These are phyloP conservation scores for Helianthus tuberosus DNA, from an alignment of 129 eudicot species.

Conservation along the genomic window DNA sequence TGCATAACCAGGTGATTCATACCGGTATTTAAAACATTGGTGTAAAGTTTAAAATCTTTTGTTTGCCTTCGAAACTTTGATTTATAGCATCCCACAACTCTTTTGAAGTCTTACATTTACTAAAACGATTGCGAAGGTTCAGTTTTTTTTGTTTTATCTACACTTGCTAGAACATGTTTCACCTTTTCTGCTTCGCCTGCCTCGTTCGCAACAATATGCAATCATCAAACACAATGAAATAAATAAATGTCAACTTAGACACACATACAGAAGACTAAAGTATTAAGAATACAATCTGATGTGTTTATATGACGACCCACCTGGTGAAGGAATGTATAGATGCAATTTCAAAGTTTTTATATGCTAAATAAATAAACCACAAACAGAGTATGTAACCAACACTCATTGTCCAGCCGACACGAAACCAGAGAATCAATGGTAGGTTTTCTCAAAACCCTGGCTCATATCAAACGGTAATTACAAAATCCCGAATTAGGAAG, in stretches of 20 bases:
- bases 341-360: conserved; percentile 23
- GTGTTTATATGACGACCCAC: conserved; percentile 17
- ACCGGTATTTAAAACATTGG: too few species aligned
- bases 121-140: too few species aligned
- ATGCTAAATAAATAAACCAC: background rate
- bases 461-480: conserved; percentile 39
- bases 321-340: conserved; percentile 19
- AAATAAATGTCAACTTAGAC: background rate
- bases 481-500: conserved; percentile 43
- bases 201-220: background rate
- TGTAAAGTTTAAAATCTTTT: too few species aligned
- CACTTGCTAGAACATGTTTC: too few species aligned
- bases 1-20: too few species aligned
- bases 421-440: conserved; percentile 30
- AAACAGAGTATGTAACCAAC: conserved; percentile 10
- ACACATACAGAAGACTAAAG: conserved; percentile 10
- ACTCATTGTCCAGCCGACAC: conserved; percentile 33
- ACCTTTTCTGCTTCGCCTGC: too few species aligned
- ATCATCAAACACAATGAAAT: background rate
- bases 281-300: conserved; percentile 28
- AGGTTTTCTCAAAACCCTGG: conserved; percentile 24
- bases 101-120: too few species aligned
- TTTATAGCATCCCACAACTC: too few species aligned
- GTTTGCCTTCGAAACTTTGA: too few species aligned
- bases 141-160: too few species aligned